Evolutionary conservation across 257 asterid species (phyloP).

Genomic region (Solanum chmielewskii): DNA sequence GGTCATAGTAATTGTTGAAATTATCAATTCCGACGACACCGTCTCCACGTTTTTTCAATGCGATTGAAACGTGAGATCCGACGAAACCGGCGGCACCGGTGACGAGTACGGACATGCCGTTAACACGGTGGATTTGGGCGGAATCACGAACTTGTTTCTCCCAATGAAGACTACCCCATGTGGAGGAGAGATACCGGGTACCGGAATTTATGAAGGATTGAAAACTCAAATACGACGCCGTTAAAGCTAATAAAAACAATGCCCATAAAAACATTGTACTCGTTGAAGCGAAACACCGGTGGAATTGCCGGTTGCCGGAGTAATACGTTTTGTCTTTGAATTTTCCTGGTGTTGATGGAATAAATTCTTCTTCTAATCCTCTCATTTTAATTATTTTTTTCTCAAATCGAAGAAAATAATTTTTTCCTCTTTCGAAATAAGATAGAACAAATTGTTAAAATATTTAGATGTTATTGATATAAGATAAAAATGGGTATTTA

Average conservation of each 20-base stretch:
- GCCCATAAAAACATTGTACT: constrained; percentile 18
- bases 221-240: constrained; percentile 17
- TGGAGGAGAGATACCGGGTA: constrained; percentile 4
- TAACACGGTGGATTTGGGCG: constrained; percentile 2
- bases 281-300: constrained; percentile 12
- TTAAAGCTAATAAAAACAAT: constrained; percentile 8
- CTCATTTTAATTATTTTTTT: background rate
- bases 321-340: constrained; percentile 3
- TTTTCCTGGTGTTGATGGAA: constrained; percentile 15
- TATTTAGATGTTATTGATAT: background rate
- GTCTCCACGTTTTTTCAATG: constrained; percentile 7
- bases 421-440: background rate
- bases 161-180: constrained; percentile 18
- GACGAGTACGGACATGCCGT: constrained; percentile 9
- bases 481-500: background rate
- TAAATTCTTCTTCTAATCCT: constrained; percentile 5
- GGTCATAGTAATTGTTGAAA: constrained; percentile 14
- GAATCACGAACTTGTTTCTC: constrained; percentile 12
- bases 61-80: constrained; percentile 6
- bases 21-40: constrained; percentile 9
- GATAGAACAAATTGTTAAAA: background rate
- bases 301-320: background rate
- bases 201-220: constrained; percentile 9
- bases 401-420: background rate
- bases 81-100: constrained; percentile 15